Percentiles rank a stretch among this genome's conserved stretches.
These are phyloP conservation scores for Aspergillus haitiensis DNA, from an alignment of 495 filamentous ascomycete species.

Conservation along the genomic window DNA sequence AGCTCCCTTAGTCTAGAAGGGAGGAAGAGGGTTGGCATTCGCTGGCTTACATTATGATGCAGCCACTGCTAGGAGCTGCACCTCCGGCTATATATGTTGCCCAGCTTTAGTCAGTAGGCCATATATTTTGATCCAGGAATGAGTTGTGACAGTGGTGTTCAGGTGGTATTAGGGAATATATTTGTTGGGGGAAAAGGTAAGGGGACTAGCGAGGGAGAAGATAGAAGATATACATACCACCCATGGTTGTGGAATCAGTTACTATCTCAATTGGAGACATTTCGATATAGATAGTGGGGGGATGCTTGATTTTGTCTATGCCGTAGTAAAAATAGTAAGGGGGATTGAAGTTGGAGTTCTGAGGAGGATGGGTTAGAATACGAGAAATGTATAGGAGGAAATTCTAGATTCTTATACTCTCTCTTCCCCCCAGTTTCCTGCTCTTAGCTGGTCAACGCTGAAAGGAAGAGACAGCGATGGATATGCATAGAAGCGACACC, in stretches of 20 bases:
- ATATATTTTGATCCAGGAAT: no score
- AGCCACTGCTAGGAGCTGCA: slow-evolving; percentile 41
- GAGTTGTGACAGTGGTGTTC: no score
- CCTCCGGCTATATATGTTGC: background rate
- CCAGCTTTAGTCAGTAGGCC: no score
- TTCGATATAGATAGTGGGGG: slow-evolving; percentile 18
- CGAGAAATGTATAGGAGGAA: slow-evolving; percentile 16
- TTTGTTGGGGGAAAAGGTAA: no score
- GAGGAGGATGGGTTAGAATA: slow-evolving; percentile 11
- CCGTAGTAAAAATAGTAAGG: slow-evolving; percentile 25
- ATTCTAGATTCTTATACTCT: slow-evolving; percentile 4
- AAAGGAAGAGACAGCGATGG: no score
- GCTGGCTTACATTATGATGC: slow-evolving; percentile 41
- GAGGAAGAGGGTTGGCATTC: slow-evolving; percentile 5
- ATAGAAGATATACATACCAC: slow-evolving; percentile 21
- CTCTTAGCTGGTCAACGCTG: no score
- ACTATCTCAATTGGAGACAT: slow-evolving; percentile 37
- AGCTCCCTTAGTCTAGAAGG: background rate
- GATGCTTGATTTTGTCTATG: slow-evolving; percentile 7
- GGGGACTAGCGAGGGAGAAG: background rate
- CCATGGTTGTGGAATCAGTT: slow-evolving; percentile 34
- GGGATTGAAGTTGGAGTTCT: slow-evolving; percentile 19
- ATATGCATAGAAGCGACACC: no score
- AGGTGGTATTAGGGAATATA: no score
- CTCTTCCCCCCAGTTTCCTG: no score